phyloP scores from a whole-genome alignment of 2,329 filamentous ascomycete genomes.

The Cercospora berteroae region DNA sequence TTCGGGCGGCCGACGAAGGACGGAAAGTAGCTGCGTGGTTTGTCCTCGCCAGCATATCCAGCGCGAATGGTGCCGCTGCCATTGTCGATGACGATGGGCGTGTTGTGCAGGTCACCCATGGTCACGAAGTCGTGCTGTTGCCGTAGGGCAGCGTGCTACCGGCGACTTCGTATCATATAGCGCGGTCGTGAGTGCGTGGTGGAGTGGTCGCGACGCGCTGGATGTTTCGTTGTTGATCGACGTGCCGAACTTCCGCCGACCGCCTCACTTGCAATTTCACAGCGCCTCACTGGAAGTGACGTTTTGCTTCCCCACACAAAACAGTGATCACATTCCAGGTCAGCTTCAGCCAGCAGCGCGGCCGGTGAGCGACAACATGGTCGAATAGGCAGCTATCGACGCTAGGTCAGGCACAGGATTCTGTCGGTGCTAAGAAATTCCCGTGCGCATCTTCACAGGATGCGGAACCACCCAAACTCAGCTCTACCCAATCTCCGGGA shows the following conservation, averaged over 20 bases:
- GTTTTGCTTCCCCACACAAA: background rate
- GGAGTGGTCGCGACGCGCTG: constrained; percentile 4
- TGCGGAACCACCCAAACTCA: background rate
- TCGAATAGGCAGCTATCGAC: background rate
- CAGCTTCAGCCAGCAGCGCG: background rate
- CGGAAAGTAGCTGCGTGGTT: constrained; percentile 95
- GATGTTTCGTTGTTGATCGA: background rate
- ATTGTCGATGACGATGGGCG: constrained; percentile 97
- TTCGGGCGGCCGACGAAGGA: constrained; percentile 97
- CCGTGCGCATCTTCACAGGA: background rate
- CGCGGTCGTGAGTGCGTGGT: background rate
- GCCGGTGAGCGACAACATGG: background rate
- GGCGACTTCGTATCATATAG: constrained; percentile 23
- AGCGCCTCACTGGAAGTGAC: background rate
- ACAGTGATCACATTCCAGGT: background rate
- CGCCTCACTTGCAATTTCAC: constrained; percentile 1
- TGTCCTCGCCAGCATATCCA: constrained; percentile 92
- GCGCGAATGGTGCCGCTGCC: constrained; percentile 96
- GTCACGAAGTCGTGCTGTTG: constrained; percentile 18
- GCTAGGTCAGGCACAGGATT: background rate
- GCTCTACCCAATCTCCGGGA: background rate
- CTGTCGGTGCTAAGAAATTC: constrained; percentile 4
- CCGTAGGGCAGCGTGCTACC: constrained; percentile 24
- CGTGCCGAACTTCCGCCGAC: background rate
- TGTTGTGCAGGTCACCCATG: constrained; percentile 85